Percentiles rank a stretch among this genome's conserved stretches.
Evolutionary conservation across 2,329 filamentous ascomycete genomes (phyloP).

Genomic region (Hymenoscyphus scutula): DNA sequence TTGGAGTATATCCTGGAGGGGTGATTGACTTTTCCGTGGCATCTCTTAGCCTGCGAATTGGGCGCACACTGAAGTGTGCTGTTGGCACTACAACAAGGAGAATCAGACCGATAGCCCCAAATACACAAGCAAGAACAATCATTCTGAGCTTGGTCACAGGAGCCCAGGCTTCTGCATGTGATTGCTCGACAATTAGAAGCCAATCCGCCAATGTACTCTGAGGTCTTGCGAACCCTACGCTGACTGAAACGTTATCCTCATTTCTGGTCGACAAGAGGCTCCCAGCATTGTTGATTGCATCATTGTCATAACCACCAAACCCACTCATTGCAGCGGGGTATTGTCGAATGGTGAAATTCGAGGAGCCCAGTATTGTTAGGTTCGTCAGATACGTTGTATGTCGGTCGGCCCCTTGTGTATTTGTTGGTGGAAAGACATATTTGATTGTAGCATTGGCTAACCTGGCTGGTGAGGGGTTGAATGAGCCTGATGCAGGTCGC

Average conservation of each 20-base stretch:
- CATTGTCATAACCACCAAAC: constrained; percentile 50
- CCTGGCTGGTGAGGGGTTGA: constrained; percentile 38
- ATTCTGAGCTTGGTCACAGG: constrained; percentile 74
- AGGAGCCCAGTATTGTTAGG: constrained; percentile 32
- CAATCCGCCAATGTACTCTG: constrained; percentile 71
- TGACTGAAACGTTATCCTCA: constrained; percentile 66
- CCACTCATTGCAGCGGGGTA: constrained; percentile 64
- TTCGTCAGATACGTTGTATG: constrained; percentile 45
- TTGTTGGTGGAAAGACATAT: constrained; percentile 59
- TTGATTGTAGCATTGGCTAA: constrained; percentile 49
- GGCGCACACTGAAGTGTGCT: constrained; percentile 77
- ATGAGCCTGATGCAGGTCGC: constrained; percentile 48
- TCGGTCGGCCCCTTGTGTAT: constrained; percentile 42
- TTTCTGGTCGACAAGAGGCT: constrained; percentile 68
- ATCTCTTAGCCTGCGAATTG: constrained; percentile 46
- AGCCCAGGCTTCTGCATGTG: constrained; percentile 68
- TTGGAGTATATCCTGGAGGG: constrained; percentile 34
- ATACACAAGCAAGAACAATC: constrained; percentile 80
- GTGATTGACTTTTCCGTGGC: constrained; percentile 35
- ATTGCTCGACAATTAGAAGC: constrained; percentile 78
- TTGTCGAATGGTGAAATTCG: constrained; percentile 55
- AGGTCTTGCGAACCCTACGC: constrained; percentile 76
- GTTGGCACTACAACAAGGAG: constrained; percentile 72
- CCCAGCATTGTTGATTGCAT: constrained; percentile 63
- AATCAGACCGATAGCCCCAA: constrained; percentile 74